Base-by-base conservation (phyloP, 1,139 yeast species). In the Torulaspora globosa region DNA sequence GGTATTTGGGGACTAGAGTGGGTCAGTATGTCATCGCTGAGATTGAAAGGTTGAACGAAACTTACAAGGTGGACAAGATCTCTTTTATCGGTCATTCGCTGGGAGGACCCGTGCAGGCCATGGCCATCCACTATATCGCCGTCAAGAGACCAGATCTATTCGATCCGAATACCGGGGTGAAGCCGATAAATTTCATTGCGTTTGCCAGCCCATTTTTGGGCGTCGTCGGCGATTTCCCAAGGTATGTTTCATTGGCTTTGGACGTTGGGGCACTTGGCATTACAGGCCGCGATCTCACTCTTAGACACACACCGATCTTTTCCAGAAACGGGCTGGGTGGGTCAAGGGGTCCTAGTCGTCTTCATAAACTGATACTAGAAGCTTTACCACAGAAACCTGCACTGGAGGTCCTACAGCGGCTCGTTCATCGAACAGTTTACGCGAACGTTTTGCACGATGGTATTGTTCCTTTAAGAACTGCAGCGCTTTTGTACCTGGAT, bases 61-160 rank as follows among this genome's bases (percentile, higher is more conserved):
- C 67, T 33, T 63, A 60, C 39, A 68, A 69, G 39, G 77, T 80
- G 10, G 65, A 63, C 24, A 72, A 72, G 49, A 74, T 81, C 6
- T 80, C 86, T 0, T 80, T 81, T 56, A 67, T 81, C 19, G 86
- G 82, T 1, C 87, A 81, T 61, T 80, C 86, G 0, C 62, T 81
- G 28, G 87, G 87, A 36, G 87, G 87, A 0, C 71, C 79, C 34
- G 80, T 80, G 1, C 86, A 81, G 59, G 73, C 83, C 0, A 80
- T 78, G 69, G 79, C 84, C 2, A 69, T 81, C 26, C 81, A 80
- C 3, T 76, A 79, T 53, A 68, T 75, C 15, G 63, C 70, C 3
- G 66, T 70, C 40, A 72, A 73, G 50, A 70, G 73, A 51, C 82
- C 85, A 0, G 74, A 78, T 70, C 72, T 80, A 53, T 80, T 80